Evolutionary conservation across 2,329 filamentous ascomycete genomes (phyloP).

Genomic region (Cladobotryum mycophilum): DNA sequence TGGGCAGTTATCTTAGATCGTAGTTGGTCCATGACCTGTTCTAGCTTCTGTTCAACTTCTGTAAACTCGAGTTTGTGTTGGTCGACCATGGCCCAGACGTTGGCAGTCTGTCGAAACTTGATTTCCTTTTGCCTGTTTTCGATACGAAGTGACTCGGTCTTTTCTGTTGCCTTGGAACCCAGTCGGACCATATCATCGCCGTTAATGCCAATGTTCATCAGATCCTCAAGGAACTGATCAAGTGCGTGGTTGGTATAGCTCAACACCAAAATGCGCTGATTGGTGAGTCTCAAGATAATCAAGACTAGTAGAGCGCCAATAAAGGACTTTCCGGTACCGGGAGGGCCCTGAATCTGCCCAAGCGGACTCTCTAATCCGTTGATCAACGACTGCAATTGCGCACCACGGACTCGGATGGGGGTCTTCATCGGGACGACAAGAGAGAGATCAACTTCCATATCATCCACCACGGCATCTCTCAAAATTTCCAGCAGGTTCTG

Average conservation of each 20-base stretch:
- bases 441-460: slow-evolving; percentile 10
- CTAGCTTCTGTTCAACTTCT: background rate
- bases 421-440: slow-evolving; percentile 15
- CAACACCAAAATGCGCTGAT: slow-evolving; percentile 53
- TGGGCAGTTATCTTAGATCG: background rate
- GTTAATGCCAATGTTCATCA: slow-evolving; percentile 53
- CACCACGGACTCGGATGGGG: slow-evolving; percentile 20
- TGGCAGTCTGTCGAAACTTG: background rate
- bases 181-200: slow-evolving; percentile 50
- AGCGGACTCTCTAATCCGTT: slow-evolving; percentile 46
- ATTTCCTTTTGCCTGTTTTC: slow-evolving; percentile 27
- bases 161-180: slow-evolving; percentile 49
- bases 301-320: slow-evolving; percentile 60
- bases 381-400: slow-evolving; percentile 53
- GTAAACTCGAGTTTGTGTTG: background rate
- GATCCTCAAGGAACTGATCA: slow-evolving; percentile 55
- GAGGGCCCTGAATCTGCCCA: slow-evolving; percentile 65
- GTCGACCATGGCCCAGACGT: background rate
- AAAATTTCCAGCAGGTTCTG: background rate
- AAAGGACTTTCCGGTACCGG: slow-evolving; percentile 72
- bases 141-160: slow-evolving; percentile 44
- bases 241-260: slow-evolving; percentile 59
- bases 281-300: slow-evolving; percentile 42
- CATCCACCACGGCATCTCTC: background rate
- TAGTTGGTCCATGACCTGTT: background rate